Conservation (phyloP, 2,329 filamentous ascomycete species). For the Hypoxylon sp. region DNA sequence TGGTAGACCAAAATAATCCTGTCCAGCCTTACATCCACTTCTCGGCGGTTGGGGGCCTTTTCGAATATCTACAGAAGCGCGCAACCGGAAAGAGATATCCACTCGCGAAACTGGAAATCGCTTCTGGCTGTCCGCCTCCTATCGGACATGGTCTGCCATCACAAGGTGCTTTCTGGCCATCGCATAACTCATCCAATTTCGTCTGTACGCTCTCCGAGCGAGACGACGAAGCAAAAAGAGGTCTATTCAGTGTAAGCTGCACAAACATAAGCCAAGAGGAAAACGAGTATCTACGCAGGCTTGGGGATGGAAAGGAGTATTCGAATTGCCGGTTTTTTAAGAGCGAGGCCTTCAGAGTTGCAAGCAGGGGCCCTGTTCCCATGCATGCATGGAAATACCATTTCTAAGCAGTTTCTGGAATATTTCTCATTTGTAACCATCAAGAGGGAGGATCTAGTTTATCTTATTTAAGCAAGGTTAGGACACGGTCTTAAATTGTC, state of each 20-base stretch:
- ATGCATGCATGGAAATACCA: background rate
- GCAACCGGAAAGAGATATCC: background rate
- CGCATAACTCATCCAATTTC: conserved; percentile 23
- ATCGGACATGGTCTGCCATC: background rate
- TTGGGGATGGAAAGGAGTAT: background rate
- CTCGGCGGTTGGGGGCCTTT: conserved; percentile 13
- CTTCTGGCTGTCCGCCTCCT: conserved; percentile 17
- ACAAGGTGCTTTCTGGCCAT: conserved; percentile 1
- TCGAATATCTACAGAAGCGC: conserved; percentile 6
- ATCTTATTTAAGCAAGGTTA: no score
- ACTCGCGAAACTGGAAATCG: conserved; percentile 2
- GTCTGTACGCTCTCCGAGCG: conserved; percentile 23
- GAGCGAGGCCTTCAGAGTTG: background rate
- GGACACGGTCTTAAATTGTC: no score
- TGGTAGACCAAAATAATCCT: background rate
- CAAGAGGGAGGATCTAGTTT: no score
- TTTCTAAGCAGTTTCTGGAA: no score
- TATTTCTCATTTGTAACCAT: no score
- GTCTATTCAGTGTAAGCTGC: conserved; percentile 39
- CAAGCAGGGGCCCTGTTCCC: conserved; percentile 6
- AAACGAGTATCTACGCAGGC: conserved; percentile 21
- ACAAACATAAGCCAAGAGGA: background rate
- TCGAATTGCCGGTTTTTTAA: background rate
- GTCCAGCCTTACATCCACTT: conserved; percentile 27
- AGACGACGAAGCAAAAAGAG: conserved; percentile 60